A percentile compares a stretch with the other conserved stretches of the same genome.
phyloP scores from a whole-genome alignment of 139 green algal species.

The Tetraselmis striata region DNA sequence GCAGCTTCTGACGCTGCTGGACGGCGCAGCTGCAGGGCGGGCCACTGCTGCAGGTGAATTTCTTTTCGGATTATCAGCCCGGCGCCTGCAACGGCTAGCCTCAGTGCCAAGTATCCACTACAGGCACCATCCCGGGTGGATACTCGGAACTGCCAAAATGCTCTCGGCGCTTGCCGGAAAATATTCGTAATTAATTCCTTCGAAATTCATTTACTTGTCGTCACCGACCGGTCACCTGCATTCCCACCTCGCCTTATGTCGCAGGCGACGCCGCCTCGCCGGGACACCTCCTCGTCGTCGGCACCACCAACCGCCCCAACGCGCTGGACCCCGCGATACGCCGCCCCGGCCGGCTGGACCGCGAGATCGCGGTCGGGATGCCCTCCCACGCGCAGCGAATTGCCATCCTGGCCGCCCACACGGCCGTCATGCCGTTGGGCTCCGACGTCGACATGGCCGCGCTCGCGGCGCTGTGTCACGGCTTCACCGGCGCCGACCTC shows the following conservation, averaged over 20 bases:
- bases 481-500: slow-evolving; percentile 84
- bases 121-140: too few relatives aligned
- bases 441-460: slow-evolving; percentile 53
- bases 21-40: slow-evolving; percentile 38
- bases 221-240: too few relatives aligned
- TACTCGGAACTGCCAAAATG: too few relatives aligned
- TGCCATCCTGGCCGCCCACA: slow-evolving; percentile 52
- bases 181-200: too few relatives aligned
- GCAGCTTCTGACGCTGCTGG: slow-evolving; percentile 92
- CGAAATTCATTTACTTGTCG: too few relatives aligned
- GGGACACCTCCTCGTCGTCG: slow-evolving; percentile 63
- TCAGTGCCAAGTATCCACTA: too few relatives aligned
- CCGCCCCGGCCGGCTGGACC: slow-evolving; percentile 78
- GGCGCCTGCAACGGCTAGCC: too few relatives aligned
- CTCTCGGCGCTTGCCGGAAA: too few relatives aligned
- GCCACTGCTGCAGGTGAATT: neutral
- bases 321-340: slow-evolving; percentile 82
- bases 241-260: neutral
- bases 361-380: slow-evolving; percentile 71
- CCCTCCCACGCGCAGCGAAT: slow-evolving; percentile 34
- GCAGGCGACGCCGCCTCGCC: neutral
- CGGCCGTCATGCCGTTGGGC: slow-evolving; percentile 37
- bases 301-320: slow-evolving; percentile 82
- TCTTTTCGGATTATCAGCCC: too few relatives aligned
- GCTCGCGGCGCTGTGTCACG: slow-evolving; percentile 56